phyloP scores from a whole-genome alignment of 1,139 yeast species.

The Candida labiduridarum region DNA sequence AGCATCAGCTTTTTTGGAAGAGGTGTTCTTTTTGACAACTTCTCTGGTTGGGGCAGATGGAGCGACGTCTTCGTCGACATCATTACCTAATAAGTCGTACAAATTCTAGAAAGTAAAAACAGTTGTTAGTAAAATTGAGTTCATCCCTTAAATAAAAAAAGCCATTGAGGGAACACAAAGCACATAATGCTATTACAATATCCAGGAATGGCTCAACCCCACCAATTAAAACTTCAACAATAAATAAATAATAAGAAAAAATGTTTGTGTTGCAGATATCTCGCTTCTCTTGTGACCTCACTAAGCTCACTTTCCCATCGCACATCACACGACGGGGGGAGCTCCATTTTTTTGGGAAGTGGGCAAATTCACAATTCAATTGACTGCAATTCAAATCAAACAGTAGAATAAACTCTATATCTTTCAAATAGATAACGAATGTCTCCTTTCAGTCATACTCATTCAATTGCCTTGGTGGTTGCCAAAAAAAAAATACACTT shows the following conservation, averaged over 20 bases:
- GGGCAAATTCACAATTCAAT: background rate
- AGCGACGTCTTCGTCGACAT: constrained; percentile 68
- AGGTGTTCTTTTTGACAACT: constrained; percentile 78
- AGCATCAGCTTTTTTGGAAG: constrained; percentile 86
- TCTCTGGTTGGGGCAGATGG: constrained; percentile 64
- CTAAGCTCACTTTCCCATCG: background rate
- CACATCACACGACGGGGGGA: constrained; percentile 4
- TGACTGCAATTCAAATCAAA: background rate
- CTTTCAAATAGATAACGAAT: no score
- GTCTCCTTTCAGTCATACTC: background rate
- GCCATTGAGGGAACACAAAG: background rate
- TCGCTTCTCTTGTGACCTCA: constrained; percentile 1
- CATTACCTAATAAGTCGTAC: constrained; percentile 64
- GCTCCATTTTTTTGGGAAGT: background rate
- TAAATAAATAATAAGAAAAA: background rate
- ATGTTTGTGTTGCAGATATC: background rate
- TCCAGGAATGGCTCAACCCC: background rate
- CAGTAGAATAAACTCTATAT: background rate
- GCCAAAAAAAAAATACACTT: background rate
- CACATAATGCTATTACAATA: no score
- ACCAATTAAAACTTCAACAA: background rate
- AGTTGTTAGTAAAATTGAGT: constrained; percentile 2
- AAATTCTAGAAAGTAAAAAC: constrained; percentile 31
- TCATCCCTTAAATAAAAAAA: background rate
- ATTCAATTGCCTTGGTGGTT: background rate